Percentiles rank a stretch among this genome's conserved stretches.
Conservation (phyloP, 352 stramenopile genomes). For the Plasmopara halstedii region DNA sequence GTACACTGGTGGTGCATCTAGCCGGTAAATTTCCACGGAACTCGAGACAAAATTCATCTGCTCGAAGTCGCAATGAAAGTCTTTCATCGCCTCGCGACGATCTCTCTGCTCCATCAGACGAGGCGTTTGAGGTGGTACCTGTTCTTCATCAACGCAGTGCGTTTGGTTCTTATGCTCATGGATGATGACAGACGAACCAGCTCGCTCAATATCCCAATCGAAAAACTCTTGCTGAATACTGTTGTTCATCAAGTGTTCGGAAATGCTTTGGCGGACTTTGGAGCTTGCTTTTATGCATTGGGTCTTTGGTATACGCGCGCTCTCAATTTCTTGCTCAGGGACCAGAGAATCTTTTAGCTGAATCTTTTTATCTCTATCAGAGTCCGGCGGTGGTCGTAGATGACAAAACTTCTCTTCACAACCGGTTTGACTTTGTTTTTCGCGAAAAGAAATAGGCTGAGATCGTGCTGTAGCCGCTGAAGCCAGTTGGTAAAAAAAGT, state of each 20-base stretch:
- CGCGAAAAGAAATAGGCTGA: background rate
- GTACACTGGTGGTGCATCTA: slow-evolving; percentile 36
- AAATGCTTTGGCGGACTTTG: slow-evolving; percentile 15
- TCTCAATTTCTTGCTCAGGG: background rate
- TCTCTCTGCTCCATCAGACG: slow-evolving; percentile 36
- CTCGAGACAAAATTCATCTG: slow-evolving; percentile 54
- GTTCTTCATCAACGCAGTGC: slow-evolving; percentile 36
- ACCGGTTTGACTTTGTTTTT: background rate
- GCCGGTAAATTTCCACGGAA: slow-evolving; percentile 41
- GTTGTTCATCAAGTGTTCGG: slow-evolving; percentile 20
- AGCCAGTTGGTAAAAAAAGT: slow-evolving; percentile 43
- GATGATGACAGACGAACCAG: slow-evolving; percentile 35
- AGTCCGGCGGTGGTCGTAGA: background rate
- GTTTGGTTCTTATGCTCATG: slow-evolving; percentile 35
- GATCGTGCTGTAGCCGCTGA: background rate
- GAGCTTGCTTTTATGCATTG: background rate
- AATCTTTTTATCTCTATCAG: background rate
- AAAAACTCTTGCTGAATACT: slow-evolving; percentile 80
- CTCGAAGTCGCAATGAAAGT: slow-evolving; percentile 55
- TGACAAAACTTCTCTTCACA: background rate
- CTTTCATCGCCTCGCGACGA: slow-evolving; percentile 51
- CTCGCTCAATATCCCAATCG: slow-evolving; percentile 56
- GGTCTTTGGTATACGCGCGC: background rate
- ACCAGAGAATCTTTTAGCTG: background rate
- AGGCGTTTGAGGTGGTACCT: slow-evolving; percentile 40